These are phyloP conservation scores for Penicillium fuscoglaucum DNA, from an alignment of 2,329 filamentous ascomycete species.

Conservation along the genomic window DNA sequence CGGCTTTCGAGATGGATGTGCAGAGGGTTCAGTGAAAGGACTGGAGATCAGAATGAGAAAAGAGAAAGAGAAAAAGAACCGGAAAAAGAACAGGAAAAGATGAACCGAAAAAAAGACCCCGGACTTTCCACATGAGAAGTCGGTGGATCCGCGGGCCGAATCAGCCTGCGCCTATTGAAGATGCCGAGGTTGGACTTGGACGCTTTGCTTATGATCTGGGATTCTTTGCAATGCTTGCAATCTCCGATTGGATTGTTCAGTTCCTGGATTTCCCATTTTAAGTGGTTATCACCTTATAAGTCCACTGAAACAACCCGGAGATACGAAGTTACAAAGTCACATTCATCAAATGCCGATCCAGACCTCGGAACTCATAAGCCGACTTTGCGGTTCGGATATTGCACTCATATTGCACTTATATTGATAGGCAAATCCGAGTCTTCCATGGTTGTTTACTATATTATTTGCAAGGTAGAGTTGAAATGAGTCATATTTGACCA, in stretches of 20 bases:
- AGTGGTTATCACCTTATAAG: neutral
- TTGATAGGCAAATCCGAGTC: neutral
- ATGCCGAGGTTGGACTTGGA: constrained; percentile 32
- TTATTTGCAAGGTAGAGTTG: neutral
- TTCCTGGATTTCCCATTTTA: neutral
- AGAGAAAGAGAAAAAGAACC: neutral
- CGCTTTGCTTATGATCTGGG: neutral
- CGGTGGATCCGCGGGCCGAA: constrained; percentile 35
- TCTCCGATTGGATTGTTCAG: constrained; percentile 3
- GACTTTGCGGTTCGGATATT: constrained; percentile 2
- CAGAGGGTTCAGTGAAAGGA: neutral
- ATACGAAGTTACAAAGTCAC: constrained; percentile 3
- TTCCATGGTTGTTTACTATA: neutral
- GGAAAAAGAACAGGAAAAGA: constrained; percentile 4
- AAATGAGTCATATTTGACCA: neutral
- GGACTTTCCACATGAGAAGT: constrained; percentile 33
- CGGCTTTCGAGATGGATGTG: neutral
- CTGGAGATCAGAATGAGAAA: neutral
- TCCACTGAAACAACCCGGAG: neutral
- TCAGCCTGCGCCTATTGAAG: constrained; percentile 23
- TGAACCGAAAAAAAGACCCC: constrained; percentile 12
- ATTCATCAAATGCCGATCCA: constrained; percentile 22
- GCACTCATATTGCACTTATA: neutral
- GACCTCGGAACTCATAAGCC: constrained; percentile 29
- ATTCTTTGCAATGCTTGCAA: neutral